phyloP scores from a whole-genome alignment of 495 filamentous ascomycete genomes.

The Tuber microsphaerosporum region DNA sequence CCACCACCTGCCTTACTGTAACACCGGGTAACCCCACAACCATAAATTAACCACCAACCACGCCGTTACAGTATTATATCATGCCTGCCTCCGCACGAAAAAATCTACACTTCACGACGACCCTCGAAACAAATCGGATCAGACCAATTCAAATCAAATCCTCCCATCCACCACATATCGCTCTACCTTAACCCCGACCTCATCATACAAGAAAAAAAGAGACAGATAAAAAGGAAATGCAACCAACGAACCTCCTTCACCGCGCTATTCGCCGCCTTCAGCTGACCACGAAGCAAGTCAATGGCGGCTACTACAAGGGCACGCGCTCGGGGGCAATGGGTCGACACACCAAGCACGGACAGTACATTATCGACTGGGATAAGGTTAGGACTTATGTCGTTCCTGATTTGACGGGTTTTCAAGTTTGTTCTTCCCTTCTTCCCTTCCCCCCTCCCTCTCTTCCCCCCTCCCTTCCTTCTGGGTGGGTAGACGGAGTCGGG shows the following conservation, averaged over 20 bases:
- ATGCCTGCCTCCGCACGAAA: neutral
- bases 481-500: neutral
- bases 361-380: constrained; percentile 70
- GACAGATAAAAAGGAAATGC: constrained; percentile 44
- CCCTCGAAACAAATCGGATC: neutral
- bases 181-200: neutral
- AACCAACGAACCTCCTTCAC: constrained; percentile 66
- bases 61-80: neutral
- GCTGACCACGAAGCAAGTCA: constrained; percentile 85
- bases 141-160: neutral
- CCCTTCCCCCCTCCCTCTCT: neutral
- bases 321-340: constrained; percentile 82
- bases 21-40: neutral
- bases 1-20: neutral
- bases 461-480: neutral
- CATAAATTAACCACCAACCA: neutral
- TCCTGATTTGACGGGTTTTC: constrained; percentile 62
- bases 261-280: constrained; percentile 58
- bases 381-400: constrained; percentile 89
- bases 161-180: constrained; percentile 4
- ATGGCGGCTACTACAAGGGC: constrained; percentile 95
- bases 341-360: constrained; percentile 73
- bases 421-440: constrained; percentile 49
- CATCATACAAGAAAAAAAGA: constrained; percentile 13
- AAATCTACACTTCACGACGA: neutral